phyloP scores from a whole-genome alignment of 2,329 filamentous ascomycete species.

The Teratosphaeria epicoccoides region DNA sequence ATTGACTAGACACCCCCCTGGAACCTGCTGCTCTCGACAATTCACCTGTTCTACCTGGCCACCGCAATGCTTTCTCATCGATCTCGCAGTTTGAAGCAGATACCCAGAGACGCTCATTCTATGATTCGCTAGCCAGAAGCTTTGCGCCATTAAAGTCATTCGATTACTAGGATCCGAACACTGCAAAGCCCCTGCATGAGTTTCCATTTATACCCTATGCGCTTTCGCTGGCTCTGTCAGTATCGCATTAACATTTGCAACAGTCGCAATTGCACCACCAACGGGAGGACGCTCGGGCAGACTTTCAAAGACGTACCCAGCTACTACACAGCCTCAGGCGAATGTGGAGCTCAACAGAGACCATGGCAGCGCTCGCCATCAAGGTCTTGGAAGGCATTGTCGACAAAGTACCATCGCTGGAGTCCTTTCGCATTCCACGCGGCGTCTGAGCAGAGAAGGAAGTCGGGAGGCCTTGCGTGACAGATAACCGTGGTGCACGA shows the following conservation, averaged over 20 bases:
- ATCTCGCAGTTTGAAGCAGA: slow-evolving; percentile 31
- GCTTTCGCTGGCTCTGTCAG: slow-evolving; percentile 44
- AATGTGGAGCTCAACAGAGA: slow-evolving; percentile 37
- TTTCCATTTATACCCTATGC: slow-evolving; percentile 47
- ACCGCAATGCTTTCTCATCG: slow-evolving; percentile 48
- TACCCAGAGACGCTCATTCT: slow-evolving; percentile 38
- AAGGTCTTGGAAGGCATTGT: slow-evolving; percentile 24
- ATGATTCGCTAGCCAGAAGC: slow-evolving; percentile 44
- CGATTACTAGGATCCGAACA: slow-evolving; percentile 36
- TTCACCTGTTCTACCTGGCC: slow-evolving; percentile 48
- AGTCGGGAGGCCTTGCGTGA: slow-evolving; percentile 2
- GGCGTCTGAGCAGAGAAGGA: background rate
- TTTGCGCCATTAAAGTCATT: slow-evolving; percentile 46
- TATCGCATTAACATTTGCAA: slow-evolving; percentile 47
- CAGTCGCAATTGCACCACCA: slow-evolving; percentile 40
- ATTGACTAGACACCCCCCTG: slow-evolving; percentile 29
- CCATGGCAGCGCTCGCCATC: slow-evolving; percentile 30
- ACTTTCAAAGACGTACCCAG: slow-evolving; percentile 34
- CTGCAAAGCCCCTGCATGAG: slow-evolving; percentile 37
- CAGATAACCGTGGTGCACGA: slow-evolving; percentile 4
- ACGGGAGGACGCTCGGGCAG: slow-evolving; percentile 36
- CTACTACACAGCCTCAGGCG: slow-evolving; percentile 35
- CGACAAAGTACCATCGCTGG: slow-evolving; percentile 18
- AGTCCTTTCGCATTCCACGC: slow-evolving; percentile 17
- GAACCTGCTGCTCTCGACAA: slow-evolving; percentile 32